phyloP scores from a whole-genome alignment of 2,329 filamentous ascomycete species.

The Sarocladium strictum region DNA sequence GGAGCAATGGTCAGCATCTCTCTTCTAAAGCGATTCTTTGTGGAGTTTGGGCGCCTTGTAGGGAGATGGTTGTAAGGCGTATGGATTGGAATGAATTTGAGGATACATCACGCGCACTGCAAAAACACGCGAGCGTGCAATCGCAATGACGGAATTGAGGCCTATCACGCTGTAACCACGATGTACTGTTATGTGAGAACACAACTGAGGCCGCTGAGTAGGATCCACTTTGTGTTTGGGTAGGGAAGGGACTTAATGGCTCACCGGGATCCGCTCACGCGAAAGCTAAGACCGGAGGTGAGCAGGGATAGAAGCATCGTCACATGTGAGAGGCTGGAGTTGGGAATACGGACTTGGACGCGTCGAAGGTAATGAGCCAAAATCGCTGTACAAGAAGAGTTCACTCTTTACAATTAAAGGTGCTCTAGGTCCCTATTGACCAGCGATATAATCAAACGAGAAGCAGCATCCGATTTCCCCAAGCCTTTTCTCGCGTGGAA shows the following conservation, averaged over 20 bases:
- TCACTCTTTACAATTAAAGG: too few species aligned
- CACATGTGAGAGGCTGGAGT: not conserved
- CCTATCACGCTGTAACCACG: not conserved
- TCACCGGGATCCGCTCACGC: not conserved
- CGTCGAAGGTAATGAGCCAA: not conserved
- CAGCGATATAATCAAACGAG: too few species aligned
- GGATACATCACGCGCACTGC: not conserved
- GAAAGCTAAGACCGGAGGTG: not conserved
- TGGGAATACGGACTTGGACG: not conserved
- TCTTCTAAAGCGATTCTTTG: not conserved
- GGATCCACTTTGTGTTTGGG: not conserved
- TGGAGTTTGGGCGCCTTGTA: not conserved
- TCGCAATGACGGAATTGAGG: not conserved
- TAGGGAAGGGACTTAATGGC: not conserved
- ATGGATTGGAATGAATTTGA: not conserved
- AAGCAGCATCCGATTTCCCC: too few species aligned
- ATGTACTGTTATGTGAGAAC: too few species aligned
- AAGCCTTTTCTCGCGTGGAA: too few species aligned
- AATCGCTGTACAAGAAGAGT: not conserved
- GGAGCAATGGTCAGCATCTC: not conserved
- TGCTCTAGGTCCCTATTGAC: too few species aligned
- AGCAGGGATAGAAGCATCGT: not conserved
- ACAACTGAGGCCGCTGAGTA: too few species aligned
- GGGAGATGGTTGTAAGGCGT: not conserved
- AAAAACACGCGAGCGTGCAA: not conserved